These are phyloP conservation scores for Cryptosporidium sp. DNA, from an alignment of 169 alveolate genomes.

Conservation along the genomic window DNA sequence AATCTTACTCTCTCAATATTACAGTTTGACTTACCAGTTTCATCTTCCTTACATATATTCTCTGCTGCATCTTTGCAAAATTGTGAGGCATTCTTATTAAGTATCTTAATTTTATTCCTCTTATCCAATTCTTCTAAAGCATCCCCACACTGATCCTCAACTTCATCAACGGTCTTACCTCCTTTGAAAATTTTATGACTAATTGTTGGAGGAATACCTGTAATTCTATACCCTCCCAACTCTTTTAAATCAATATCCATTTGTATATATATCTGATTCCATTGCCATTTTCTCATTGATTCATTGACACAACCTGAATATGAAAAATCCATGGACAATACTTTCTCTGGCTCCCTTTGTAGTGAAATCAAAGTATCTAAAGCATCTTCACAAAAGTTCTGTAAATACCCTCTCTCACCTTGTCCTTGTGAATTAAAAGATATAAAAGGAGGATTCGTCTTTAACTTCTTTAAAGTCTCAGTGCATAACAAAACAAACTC, in stretches of 20 bases:
- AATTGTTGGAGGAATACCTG: conserved; percentile 48
- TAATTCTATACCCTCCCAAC: conserved; percentile 33
- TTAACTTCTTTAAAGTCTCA: conserved; percentile 28
- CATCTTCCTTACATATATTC: conserved; percentile 37
- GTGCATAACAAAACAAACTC: conserved; percentile 43
- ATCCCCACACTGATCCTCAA: conserved; percentile 63
- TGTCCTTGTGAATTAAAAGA: conserved; percentile 31
- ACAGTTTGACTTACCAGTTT: conserved; percentile 39
- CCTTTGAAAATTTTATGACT: conserved; percentile 32
- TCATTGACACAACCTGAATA: conserved; percentile 64
- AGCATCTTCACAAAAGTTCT: conserved; percentile 66
- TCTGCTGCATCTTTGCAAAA: conserved; percentile 62
- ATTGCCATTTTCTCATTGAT: conserved; percentile 72
- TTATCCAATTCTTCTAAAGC: conserved; percentile 65
- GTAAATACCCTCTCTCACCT: conserved; percentile 50
- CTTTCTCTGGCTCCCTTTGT: conserved; percentile 54
- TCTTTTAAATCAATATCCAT: conserved; percentile 42
- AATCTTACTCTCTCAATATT: conserved; percentile 40
- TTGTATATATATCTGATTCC: conserved; percentile 60
- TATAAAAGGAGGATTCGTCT: conserved; percentile 61
- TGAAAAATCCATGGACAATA: conserved; percentile 47
- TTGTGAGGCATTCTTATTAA: conserved; percentile 45
- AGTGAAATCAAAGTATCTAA: conserved; percentile 45
- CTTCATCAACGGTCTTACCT: conserved; percentile 63
- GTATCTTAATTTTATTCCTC: conserved; percentile 24